Percentiles rank a stretch among this genome's conserved stretches.
These are phyloP conservation scores for Tulasnella calospora DNA, from an alignment of 768 basidiomycete genomes.

Conservation along the genomic window DNA sequence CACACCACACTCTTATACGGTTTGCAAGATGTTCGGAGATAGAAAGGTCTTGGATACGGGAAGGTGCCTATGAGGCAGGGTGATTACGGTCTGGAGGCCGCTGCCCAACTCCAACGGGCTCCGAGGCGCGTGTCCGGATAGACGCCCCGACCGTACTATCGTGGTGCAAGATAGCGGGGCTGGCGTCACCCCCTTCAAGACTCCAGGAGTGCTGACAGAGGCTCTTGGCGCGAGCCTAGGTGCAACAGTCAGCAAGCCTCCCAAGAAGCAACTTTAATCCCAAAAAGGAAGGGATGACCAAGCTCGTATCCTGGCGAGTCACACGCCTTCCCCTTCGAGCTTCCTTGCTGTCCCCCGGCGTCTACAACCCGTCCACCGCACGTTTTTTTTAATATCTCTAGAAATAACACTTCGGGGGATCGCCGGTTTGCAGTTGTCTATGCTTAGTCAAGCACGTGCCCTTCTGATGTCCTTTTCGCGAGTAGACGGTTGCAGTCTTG, in stretches of 20 bases:
- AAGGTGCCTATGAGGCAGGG: not conserved
- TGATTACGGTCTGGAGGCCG: not conserved
- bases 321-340: not conserved
- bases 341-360: not conserved
- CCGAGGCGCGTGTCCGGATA: not conserved
- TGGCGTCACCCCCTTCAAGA: not conserved
- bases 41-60: not conserved
- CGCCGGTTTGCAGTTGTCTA: not conserved
- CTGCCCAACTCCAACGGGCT: not conserved
- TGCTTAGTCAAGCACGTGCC: not conserved
- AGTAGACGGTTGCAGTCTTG: not conserved
- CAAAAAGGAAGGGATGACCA: not conserved
- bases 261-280: not conserved
- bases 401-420: not conserved
- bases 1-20: not conserved
- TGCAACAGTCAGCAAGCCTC: not conserved
- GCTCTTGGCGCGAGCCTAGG: not conserved
- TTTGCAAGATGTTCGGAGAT: not conserved
- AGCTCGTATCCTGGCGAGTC: not conserved
- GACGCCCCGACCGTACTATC: not conserved
- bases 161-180: not conserved
- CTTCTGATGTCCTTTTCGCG: no score
- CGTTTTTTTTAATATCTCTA: no score
- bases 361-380: not conserved
- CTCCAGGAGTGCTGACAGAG: not conserved